Percentiles rank a stretch among this genome's conserved stretches.
These are phyloP conservation scores for Penicillium sp. DNA, from an alignment of 2,329 filamentous ascomycete genomes.

Conservation along the genomic window DNA sequence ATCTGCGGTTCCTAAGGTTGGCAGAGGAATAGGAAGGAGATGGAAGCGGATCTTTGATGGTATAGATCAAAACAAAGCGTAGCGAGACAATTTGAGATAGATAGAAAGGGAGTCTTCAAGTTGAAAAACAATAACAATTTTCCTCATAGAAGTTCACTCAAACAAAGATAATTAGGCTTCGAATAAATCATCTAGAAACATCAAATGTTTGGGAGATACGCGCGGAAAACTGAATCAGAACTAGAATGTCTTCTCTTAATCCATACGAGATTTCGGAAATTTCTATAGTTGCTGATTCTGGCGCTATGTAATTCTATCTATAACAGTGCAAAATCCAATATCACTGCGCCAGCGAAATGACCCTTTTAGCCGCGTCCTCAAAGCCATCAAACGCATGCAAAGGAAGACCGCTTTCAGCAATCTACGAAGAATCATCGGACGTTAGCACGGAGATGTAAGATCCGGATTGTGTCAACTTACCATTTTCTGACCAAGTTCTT, in stretches of 20 bases:
- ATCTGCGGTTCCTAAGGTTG: no score
- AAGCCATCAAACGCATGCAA: conserved; percentile 76
- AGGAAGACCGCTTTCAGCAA: conserved; percentile 68
- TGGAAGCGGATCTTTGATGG: no score
- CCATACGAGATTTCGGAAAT: neutral
- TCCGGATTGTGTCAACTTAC: conserved; percentile 38
- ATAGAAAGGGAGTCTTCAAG: neutral
- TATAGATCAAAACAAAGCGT: neutral
- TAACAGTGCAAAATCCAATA: neutral
- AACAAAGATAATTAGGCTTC: neutral
- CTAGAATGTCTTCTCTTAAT: neutral
- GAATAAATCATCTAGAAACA: neutral
- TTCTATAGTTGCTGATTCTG: neutral
- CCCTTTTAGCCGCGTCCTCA: conserved; percentile 71
- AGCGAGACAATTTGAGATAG: neutral
- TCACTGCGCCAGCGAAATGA: conserved; percentile 46
- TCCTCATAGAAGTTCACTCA: no score
- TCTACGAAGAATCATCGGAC: conserved; percentile 44
- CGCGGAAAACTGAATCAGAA: neutral
- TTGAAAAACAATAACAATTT: neutral
- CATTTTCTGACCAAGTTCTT: conserved; percentile 70
- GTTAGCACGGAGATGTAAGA: conserved; percentile 11
- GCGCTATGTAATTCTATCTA: neutral
- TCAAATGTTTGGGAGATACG: neutral
- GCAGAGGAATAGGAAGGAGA: no score